These are phyloP conservation scores for Furcasterigmium furcatum DNA, from an alignment of 2,329 filamentous ascomycete species.

Conservation along the genomic window DNA sequence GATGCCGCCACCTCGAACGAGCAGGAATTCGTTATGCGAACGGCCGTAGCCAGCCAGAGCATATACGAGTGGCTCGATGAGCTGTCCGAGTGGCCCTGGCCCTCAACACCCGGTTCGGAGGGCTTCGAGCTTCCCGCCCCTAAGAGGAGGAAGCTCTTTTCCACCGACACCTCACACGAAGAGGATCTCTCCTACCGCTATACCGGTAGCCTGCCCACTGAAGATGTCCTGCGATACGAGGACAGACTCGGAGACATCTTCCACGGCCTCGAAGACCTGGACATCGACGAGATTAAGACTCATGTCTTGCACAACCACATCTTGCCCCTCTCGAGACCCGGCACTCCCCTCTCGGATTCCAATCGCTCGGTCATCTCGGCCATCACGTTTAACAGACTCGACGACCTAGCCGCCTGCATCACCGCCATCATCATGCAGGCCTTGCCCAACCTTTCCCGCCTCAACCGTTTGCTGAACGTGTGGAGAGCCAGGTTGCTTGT, in stretches of 20 bases:
- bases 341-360: conserved; percentile 43
- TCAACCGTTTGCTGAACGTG: conserved; percentile 68
- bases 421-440: conserved; percentile 90
- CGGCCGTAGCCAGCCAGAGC: conserved; percentile 66
- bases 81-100: conserved; percentile 59
- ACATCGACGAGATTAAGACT: conserved; percentile 84
- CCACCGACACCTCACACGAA: conserved; percentile 23
- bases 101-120: conserved; percentile 39
- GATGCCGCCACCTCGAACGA: conserved; percentile 61
- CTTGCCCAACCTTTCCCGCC: conserved; percentile 72
- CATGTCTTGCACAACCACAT: conserved; percentile 83
- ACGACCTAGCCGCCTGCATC: conserved; percentile 85
- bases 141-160: conserved; percentile 34
- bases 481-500: conserved; percentile 79
- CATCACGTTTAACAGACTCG: conserved; percentile 66
- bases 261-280: conserved; percentile 63
- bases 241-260: conserved; percentile 71
- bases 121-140: conserved; percentile 50
- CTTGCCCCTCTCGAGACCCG: conserved; percentile 52
- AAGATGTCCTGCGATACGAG: conserved; percentile 67
- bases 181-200: conserved; percentile 32
- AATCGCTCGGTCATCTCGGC: conserved; percentile 34
- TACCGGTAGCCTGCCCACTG: conserved; percentile 67
- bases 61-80: conserved; percentile 73
- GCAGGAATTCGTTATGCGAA: conserved; percentile 67